phyloP scores from a whole-genome alignment of 441 rosid species.

The Sinapis alba region DNA sequence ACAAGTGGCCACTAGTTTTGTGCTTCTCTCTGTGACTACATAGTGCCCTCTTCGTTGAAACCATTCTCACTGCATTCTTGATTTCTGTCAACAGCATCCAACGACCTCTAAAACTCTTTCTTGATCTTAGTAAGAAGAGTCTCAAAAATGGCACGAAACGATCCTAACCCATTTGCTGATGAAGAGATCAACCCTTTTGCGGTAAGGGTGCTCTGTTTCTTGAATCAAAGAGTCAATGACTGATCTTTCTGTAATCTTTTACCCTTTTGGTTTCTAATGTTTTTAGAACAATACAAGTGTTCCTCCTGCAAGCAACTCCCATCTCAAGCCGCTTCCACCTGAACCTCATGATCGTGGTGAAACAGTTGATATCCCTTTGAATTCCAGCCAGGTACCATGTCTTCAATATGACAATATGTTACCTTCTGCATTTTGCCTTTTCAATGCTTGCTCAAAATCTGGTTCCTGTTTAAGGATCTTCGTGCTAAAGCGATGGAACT shows the following conservation, averaged over 20 bases:
- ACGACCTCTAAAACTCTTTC: slow-evolving; percentile 13
- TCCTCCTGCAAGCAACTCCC: slow-evolving; percentile 71
- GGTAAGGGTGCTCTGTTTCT: slow-evolving; percentile 45
- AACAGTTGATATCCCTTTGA: slow-evolving; percentile 88
- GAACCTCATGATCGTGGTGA: slow-evolving; percentile 97
- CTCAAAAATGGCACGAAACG: slow-evolving; percentile 66
- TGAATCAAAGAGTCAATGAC: neutral
- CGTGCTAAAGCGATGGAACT: slow-evolving; percentile 90
- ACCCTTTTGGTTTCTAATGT: slow-evolving; percentile 20
- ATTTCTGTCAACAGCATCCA: slow-evolving; percentile 13
- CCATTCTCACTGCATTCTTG: slow-evolving; percentile 24
- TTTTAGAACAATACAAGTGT: slow-evolving; percentile 74
- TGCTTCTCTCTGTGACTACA: slow-evolving; percentile 29
- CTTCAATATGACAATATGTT: too few species aligned
- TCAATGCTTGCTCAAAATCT: slow-evolving; percentile 9
- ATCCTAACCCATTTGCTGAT: slow-evolving; percentile 83
- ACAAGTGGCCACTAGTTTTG: slow-evolving; percentile 30
- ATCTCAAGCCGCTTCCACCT: slow-evolving; percentile 97
- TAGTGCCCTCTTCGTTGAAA: slow-evolving; percentile 28
- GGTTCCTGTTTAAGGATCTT: slow-evolving; percentile 58
- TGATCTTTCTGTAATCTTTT: neutral
- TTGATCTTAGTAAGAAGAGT: slow-evolving; percentile 22
- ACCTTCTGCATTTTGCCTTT: neutral
- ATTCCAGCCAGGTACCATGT: slow-evolving; percentile 62
- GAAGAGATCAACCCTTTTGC: slow-evolving; percentile 94